Percentiles rank a stretch among this genome's conserved stretches.
phyloP scores from a whole-genome alignment of 2,329 filamentous ascomycete genomes.

The Neobulgaria alba region DNA sequence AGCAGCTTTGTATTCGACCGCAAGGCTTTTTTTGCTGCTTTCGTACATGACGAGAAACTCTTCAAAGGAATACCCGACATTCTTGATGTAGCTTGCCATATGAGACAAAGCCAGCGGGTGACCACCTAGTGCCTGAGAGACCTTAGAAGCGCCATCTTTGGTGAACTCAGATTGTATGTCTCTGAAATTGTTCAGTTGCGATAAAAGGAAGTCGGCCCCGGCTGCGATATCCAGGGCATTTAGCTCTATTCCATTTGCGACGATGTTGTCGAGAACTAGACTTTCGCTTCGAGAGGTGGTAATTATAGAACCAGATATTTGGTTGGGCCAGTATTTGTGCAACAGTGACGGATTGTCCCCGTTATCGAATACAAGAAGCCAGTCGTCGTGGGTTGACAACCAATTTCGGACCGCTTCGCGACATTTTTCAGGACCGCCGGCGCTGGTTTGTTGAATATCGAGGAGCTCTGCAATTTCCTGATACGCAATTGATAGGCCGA shows the following conservation, averaged over 20 bases:
- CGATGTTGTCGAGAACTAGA: constrained; percentile 5
- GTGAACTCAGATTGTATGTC: constrained; percentile 1
- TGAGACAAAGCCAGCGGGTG: constrained; percentile 17
- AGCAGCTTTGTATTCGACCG: no score
- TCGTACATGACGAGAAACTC: no score
- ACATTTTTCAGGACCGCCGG: constrained; percentile 10
- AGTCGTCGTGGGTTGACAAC: constrained; percentile 13
- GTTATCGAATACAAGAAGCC: constrained; percentile 34
- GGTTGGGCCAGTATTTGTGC: constrained; percentile 23
- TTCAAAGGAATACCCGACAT: no score
- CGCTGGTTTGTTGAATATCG: constrained; percentile 20
- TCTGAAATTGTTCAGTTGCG: constrained; percentile 7
- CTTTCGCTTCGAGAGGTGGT: constrained; percentile 30
- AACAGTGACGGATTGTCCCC: constrained; percentile 29
- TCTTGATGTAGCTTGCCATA: constrained; percentile 19
- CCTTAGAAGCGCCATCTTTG: constrained; percentile 7
- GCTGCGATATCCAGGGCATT: constrained; percentile 5
- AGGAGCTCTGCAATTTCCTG: constrained; percentile 20
- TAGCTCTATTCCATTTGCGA: constrained; percentile 13
- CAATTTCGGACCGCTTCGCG: constrained; percentile 1
- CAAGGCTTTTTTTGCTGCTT: no score
- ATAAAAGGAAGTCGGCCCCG: no score
- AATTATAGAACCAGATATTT: constrained; percentile 27
- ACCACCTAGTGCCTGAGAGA: constrained; percentile 14
- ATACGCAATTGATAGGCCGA: constrained; percentile 22